Base-by-base conservation (phyloP, 225 moss, liverwort and hornwort genomes). In the Sphagnum contortum region DNA sequence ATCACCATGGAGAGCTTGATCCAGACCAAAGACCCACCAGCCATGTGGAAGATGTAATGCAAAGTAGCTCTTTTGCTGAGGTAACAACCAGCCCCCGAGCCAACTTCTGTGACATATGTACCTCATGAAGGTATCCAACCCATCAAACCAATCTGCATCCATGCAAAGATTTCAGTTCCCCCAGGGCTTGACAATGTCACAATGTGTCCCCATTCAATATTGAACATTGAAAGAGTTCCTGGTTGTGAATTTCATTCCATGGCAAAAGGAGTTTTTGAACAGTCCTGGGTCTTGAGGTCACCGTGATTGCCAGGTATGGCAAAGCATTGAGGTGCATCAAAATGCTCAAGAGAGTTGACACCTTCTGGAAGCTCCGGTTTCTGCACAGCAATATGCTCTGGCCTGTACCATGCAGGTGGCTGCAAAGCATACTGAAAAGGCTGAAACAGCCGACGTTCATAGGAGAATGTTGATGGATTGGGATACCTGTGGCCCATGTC, bases 1-100 rank as follows among this genome's bases (percentile, higher is more conserved):
- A 63, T 86, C 86, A 0, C 82, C 83, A 48, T 86, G 80, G 45
- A 86, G 70, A 55, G 86, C 86, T 73, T 86, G 86, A 63, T 86
- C 86, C 60, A 86, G 79, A 12, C 86, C 86, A 75, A 86, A 86
- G 12, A 86, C 62, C 86, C 86, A 86, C 86, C 86, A 86, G 53
- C 86, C 86, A 67, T 86, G 86, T 6, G 86, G 83, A 54, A 86
- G n/a, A 49, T 61, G 65, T 3, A 86, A 10, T n/a, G 86, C 82
- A 66, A 86, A 86, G 62, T 86, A 83, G 49, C 86, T 86, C 10
- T 86, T 77, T 6, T 72, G 76, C 77, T 86, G 86, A 3, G 83
- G 86, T n/a, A 86, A 5, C 55, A 86, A 59, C 83, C 83, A 70
- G 7, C 86, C 86, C 0, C 82, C 82, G 45, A 86, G 68, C 86